phyloP scores from a whole-genome alignment of 169 alveolate genomes.

The Cryptosporidium meleagridis region DNA sequence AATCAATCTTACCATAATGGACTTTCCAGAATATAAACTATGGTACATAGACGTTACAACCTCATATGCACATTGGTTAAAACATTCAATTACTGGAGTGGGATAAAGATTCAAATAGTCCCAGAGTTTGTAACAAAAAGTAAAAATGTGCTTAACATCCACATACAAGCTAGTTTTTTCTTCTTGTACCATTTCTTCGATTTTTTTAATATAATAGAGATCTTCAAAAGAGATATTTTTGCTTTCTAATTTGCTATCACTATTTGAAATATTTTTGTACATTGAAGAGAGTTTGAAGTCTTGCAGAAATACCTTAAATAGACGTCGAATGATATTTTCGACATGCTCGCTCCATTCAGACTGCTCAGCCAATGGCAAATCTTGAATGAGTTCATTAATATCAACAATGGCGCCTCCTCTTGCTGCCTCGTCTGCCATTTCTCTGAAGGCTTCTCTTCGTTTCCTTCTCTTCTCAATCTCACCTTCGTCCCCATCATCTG shows the following conservation, averaged over 20 bases:
- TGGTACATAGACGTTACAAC: constrained; percentile 85
- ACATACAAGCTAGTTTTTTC: constrained; percentile 84
- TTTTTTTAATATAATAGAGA: constrained; percentile 82
- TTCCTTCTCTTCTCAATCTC: constrained; percentile 62
- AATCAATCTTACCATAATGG: constrained; percentile 80
- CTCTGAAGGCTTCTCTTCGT: constrained; percentile 80
- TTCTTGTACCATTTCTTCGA: constrained; percentile 87
- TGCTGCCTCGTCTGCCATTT: constrained; percentile 79
- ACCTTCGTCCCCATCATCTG: constrained; percentile 48
- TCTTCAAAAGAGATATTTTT: constrained; percentile 71
- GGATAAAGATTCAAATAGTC: constrained; percentile 63
- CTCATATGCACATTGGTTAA: constrained; percentile 77
- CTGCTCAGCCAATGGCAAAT: constrained; percentile 80
- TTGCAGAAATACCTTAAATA: constrained; percentile 77
- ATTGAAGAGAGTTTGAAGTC: constrained; percentile 75
- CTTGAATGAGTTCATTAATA: constrained; percentile 68
- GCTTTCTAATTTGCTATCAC: constrained; percentile 75
- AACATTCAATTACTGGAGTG: constrained; percentile 77
- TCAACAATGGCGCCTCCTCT: constrained; percentile 85
- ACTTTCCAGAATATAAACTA: constrained; percentile 85
- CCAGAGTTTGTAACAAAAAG: constrained; percentile 72
- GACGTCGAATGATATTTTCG: constrained; percentile 80
- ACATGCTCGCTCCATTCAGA: constrained; percentile 87
- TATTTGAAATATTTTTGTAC: constrained; percentile 68
- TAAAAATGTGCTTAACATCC: constrained; percentile 83